Evolutionary conservation across 805 yeast species (phyloP).

Genomic region (Blastobotrys americana): DNA sequence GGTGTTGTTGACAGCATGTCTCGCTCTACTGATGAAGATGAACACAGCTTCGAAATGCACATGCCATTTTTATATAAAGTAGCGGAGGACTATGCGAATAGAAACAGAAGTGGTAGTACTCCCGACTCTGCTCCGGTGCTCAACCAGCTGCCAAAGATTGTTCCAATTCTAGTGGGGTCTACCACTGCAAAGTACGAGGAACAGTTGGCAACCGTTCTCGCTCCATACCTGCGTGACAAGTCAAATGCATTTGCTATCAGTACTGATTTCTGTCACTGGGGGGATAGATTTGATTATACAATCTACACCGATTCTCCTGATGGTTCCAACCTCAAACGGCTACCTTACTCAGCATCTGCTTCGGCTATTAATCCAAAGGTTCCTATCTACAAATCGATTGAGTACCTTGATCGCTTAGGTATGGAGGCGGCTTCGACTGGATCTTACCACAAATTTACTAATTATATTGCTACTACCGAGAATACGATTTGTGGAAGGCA

Average conservation of each 20-base stretch:
- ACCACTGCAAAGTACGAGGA: slow-evolving; percentile 40
- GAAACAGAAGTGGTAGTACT: not conserved
- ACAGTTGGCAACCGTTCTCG: slow-evolving; percentile 42
- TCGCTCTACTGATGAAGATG: slow-evolving; percentile 60
- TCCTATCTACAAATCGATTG: slow-evolving; percentile 68
- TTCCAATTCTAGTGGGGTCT: slow-evolving; percentile 78
- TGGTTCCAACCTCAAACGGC: slow-evolving; percentile 19
- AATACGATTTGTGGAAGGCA: slow-evolving; percentile 93
- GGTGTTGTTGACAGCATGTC: slow-evolving; percentile 50
- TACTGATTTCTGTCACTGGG: slow-evolving; percentile 97
- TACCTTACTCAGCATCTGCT: slow-evolving; percentile 6
- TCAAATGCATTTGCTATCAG: slow-evolving; percentile 68
- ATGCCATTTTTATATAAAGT: slow-evolving; percentile 60
- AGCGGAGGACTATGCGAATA: slow-evolving; percentile 27
- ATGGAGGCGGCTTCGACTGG: slow-evolving; percentile 57
- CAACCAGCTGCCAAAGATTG: slow-evolving; percentile 32
- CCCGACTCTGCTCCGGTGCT: not conserved
- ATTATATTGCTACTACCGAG: slow-evolving; percentile 61
- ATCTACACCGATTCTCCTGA: slow-evolving; percentile 34
- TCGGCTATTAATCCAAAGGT: slow-evolving; percentile 24
- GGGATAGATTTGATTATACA: slow-evolving; percentile 54
- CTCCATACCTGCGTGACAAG: slow-evolving; percentile 47
- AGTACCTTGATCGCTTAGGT: slow-evolving; percentile 60
- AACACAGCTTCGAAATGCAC: slow-evolving; percentile 95
- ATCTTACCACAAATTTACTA: slow-evolving; percentile 51